These are phyloP conservation scores for Acer negundo DNA, from an alignment of 345 rosid species.

Conservation along the genomic window DNA sequence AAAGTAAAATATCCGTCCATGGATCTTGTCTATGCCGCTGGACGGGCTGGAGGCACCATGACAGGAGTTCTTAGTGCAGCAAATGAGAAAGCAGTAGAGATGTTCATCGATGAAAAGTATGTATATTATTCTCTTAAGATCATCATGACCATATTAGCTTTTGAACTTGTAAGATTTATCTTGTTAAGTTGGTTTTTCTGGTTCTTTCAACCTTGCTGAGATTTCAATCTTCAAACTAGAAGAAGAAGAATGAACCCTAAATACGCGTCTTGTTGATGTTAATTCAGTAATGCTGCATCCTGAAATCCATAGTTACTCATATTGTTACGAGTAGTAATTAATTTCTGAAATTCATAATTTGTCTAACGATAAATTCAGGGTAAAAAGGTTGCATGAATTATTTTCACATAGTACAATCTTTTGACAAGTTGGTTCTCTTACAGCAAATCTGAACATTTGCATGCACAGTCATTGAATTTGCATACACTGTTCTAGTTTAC, in stretches of 20 bases:
- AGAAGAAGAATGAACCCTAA: neutral
- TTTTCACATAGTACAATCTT: neutral
- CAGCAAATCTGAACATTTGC: conserved; percentile 1
- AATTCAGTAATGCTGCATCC: neutral
- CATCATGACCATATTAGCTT: conserved; percentile 10
- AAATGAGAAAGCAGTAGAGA: conserved; percentile 81
- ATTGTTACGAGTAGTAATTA: neutral
- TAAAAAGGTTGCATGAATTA: neutral
- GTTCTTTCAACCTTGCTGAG: neutral
- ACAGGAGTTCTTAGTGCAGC: conserved; percentile 99
- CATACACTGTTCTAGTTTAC: neutral
- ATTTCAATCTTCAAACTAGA: neutral
- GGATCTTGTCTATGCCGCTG: conserved; percentile 96
- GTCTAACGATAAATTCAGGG: neutral
- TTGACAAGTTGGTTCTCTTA: neutral
- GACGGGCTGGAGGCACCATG: conserved; percentile 99
- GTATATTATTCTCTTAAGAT: conserved; percentile 14
- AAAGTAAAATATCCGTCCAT: conserved; percentile 89
- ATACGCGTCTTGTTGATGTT: neutral
- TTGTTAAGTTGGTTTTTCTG: neutral
- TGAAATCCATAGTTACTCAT: no score
- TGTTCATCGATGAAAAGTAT: conserved; percentile 85
- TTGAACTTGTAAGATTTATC: neutral
- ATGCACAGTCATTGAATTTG: neutral
- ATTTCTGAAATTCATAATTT: neutral